phyloP scores from a whole-genome alignment of 257 asterid genomes.

The Linderniella brevidens region DNA sequence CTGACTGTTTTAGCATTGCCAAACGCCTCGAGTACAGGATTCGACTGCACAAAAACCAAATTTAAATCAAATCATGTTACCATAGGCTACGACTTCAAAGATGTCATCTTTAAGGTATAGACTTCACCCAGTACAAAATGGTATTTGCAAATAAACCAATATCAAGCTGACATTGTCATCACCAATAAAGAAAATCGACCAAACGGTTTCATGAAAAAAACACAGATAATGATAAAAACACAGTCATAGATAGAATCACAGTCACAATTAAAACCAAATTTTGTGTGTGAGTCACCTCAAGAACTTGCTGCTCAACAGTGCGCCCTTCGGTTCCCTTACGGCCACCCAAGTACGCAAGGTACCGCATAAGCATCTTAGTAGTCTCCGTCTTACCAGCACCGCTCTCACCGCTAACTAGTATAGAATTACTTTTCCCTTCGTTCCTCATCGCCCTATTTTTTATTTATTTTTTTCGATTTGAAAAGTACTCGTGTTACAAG shows the following conservation, averaged over 20 bases:
- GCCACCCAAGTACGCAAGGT: slow-evolving; percentile 94
- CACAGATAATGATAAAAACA: not conserved
- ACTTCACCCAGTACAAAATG: too few relatives aligned
- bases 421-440: slow-evolving; percentile 86
- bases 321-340: slow-evolving; percentile 90
- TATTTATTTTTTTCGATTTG: slow-evolving; percentile 18
- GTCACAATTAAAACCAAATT: not conserved
- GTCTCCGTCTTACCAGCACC: slow-evolving; percentile 99
- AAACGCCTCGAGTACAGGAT: slow-evolving; percentile 97
- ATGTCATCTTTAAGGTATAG: not conserved
- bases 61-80: slow-evolving; percentile 6
- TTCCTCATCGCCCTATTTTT: slow-evolving; percentile 60
- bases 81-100: not conserved
- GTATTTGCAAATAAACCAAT: not conserved
- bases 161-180: not conserved
- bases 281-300: slow-evolving; percentile 38
- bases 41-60: slow-evolving; percentile 57
- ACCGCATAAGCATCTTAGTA: slow-evolving; percentile 96
- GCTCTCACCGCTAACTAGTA: slow-evolving; percentile 96
- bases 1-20: slow-evolving; percentile 99
- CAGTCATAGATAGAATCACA: not conserved
- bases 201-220: not conserved
- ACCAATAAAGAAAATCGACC: not conserved
- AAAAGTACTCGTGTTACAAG: slow-evolving; percentile 10
- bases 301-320: slow-evolving; percentile 96